Evolutionary conservation across 169 alveolate genomes (phyloP), one percentile per base, ranked within the genome.

Genomic region (Babesia bigemina): DNA sequence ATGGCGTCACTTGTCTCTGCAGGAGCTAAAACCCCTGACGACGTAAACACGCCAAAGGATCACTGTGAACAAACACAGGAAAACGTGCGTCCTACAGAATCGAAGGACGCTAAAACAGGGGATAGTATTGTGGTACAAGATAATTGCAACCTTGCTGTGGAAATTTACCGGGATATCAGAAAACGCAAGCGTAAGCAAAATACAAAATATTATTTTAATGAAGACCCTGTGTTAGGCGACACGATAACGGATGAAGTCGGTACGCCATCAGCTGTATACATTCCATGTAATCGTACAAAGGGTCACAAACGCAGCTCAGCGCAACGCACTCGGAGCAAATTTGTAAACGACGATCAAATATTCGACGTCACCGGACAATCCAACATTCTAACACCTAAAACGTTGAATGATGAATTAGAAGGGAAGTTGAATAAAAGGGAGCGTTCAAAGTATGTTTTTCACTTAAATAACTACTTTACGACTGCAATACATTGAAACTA

Each of bases 1-100:
- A 29, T 71, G 50, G 71, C 81, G 2, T 33, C 65, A 9, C 50
- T 59, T 52, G 63, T 26, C 8, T 8, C 44, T 11, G 62, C 16
- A 19, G 74, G 26, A 47, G 12, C 48, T 28, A 47, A 65, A 28
- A 24, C 22, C 2, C 2, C 7, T 2, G 33, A 26, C 26, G 28
- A 24, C 11, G 2, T 26, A 1, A 33, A 61, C 44, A 45, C 14
- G 12, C 2, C 24, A 44, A 19, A 21, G 11, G 50, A n/a, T 36
- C 3, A n/a, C 53, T 16, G 52, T 33, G 12, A 14, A 10, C 50
- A 45, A 16, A 7, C 1, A 45, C 50, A 2, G 19, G 14, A 10
- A 2, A 3, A 2, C 36, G 1, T 21, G 1, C 28, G 16, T 3
- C 13, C 6, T 7, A 53, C 17, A 21, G 6, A 11, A 14, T 17